These are phyloP conservation scores for Microdochium bolleyi DNA, from an alignment of 2,329 filamentous ascomycete genomes.

Conservation along the genomic window DNA sequence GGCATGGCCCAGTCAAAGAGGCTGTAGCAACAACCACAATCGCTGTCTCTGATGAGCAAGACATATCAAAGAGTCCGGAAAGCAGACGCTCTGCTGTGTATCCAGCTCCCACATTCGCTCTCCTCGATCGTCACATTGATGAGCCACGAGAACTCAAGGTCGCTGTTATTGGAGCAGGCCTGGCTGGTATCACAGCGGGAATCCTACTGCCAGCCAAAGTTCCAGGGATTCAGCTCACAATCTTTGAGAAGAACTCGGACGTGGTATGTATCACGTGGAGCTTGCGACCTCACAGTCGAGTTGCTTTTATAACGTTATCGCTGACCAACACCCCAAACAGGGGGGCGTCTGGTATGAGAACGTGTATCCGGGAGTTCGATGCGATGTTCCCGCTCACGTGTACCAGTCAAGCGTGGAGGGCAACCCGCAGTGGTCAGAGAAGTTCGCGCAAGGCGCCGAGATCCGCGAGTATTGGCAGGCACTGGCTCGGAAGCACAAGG, in stretches of 20 bases:
- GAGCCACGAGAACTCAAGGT: conserved; percentile 41
- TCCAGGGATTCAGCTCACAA: conserved; percentile 55
- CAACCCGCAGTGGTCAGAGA: conserved; percentile 61
- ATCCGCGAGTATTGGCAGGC: conserved; percentile 60
- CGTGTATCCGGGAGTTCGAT: conserved; percentile 56
- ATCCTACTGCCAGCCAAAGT: conserved; percentile 61
- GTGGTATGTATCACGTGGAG: conserved; percentile 39
- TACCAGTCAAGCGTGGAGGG: conserved; percentile 63
- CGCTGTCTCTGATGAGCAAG: background rate
- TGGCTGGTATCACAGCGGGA: conserved; percentile 56
- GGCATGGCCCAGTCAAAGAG: background rate
- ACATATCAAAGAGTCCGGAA: background rate
- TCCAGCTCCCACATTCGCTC: conserved; percentile 7
- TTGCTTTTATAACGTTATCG: conserved; percentile 2
- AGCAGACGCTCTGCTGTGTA: background rate
- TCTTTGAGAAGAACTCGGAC: conserved; percentile 61
- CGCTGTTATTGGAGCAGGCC: conserved; percentile 55
- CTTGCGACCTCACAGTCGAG: too few relatives aligned
- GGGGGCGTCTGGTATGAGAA: conserved; percentile 49
- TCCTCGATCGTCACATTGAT: conserved; percentile 34
- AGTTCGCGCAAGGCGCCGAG: conserved; percentile 59
- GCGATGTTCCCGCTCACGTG: conserved; percentile 62
- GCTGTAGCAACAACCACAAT: background rate
- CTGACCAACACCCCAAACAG: conserved; percentile 13
- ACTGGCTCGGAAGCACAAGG: conserved; percentile 54